These are phyloP conservation scores for Candida endomychidarum DNA, from an alignment of 805 yeast genomes.

Conservation along the genomic window DNA sequence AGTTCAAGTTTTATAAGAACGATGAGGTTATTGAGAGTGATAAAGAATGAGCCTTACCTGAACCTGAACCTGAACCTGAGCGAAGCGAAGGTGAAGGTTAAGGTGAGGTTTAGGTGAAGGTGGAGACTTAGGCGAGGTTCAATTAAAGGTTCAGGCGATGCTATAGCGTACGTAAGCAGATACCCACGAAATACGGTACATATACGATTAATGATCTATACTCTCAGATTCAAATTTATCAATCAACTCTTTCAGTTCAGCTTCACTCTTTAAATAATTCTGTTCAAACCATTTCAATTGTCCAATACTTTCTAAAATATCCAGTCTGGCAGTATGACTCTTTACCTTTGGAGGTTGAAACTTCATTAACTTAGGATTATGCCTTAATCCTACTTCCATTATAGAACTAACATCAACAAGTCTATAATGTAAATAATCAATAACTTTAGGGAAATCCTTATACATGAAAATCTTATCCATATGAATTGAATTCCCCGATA, in stretches of 20 bases:
- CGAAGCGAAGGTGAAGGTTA: background rate
- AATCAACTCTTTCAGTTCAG: slow-evolving; percentile 14
- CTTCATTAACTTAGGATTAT: slow-evolving; percentile 62
- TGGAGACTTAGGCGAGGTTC: too few species aligned
- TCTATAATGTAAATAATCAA: slow-evolving; percentile 66
- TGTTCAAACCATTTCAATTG: slow-evolving; percentile 78
- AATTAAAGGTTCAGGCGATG: too few species aligned
- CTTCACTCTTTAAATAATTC: slow-evolving; percentile 50
- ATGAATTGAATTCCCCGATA: slow-evolving; percentile 92
- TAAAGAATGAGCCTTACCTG: too few species aligned
- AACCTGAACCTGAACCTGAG: too few species aligned
- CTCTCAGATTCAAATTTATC: background rate
- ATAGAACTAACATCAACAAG: slow-evolving; percentile 87
- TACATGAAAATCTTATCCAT: slow-evolving; percentile 85
- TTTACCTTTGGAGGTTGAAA: slow-evolving; percentile 61
- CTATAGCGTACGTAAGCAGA: too few species aligned
- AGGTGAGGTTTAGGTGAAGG: too few species aligned
- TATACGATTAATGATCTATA: too few species aligned
- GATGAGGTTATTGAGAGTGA: slow-evolving; percentile 33
- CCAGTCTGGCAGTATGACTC: slow-evolving; percentile 84
- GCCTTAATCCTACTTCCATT: slow-evolving; percentile 77
- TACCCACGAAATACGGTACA: too few species aligned
- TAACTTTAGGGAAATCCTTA: slow-evolving; percentile 76
- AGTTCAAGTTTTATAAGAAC: slow-evolving; percentile 15
- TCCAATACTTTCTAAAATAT: slow-evolving; percentile 83